phyloP scores from a whole-genome alignment of 2,329 filamentous ascomycete species.

The Plectosphaerella sp. region DNA sequence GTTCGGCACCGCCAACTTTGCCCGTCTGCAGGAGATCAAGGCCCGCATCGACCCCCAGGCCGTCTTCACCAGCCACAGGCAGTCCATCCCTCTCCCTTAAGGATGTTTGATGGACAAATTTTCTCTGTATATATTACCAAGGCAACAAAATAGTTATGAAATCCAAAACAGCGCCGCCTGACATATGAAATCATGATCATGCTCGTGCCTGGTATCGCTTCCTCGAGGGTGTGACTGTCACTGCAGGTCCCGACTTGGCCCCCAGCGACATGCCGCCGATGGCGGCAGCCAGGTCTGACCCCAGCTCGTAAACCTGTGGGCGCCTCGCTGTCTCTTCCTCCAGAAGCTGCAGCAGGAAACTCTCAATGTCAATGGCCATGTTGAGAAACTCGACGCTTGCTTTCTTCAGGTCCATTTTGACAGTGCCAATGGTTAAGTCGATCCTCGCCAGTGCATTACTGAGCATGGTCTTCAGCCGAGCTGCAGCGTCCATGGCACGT shows the following conservation, averaged over 20 bases:
- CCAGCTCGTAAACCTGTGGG: not conserved
- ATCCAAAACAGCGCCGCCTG: not conserved
- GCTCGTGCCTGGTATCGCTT: too few relatives aligned
- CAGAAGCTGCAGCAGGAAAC: not conserved
- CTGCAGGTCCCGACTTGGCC: not conserved
- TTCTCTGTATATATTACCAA: not conserved
- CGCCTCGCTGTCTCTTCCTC: not conserved
- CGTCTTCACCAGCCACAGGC: constrained; percentile 11
- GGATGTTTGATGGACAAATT: not conserved
- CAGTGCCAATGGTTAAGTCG: too few relatives aligned
- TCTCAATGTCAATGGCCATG: not conserved
- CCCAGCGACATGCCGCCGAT: not conserved
- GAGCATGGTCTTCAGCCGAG: not conserved
- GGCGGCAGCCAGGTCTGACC: not conserved
- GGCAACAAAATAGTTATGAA: not conserved
- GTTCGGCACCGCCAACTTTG: constrained; percentile 10
- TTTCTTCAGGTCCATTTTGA: not conserved
- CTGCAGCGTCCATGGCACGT: too few relatives aligned
- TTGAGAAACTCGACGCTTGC: not conserved
- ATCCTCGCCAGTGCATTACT: too few relatives aligned
- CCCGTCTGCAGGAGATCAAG: constrained; percentile 12
- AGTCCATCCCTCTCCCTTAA: constrained; percentile 10
- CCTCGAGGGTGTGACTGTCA: not conserved
- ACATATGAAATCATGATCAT: too few relatives aligned
- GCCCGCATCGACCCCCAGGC: constrained; percentile 8